phyloP scores from a whole-genome alignment of 306 rosid genomes.

The Quercus glauca region DNA sequence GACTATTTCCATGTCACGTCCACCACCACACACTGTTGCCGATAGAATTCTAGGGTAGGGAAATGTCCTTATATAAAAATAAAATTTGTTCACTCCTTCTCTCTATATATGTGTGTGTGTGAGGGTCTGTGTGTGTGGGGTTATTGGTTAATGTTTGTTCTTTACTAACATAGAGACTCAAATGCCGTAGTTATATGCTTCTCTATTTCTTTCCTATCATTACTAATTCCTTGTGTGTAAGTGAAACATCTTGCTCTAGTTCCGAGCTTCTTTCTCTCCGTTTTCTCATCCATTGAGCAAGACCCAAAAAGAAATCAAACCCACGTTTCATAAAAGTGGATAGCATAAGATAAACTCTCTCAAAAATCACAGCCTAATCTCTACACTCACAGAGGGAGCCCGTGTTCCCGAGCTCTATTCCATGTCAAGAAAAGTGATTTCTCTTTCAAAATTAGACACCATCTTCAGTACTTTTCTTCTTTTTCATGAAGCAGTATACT shows the following conservation, averaged over 20 bases:
- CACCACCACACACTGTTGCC: too few species aligned
- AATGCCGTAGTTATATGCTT: too few species aligned
- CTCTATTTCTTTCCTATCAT: not conserved
- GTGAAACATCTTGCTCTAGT: not conserved
- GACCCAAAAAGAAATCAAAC: constrained; percentile 13
- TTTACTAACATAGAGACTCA: not conserved
- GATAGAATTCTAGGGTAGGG: too few species aligned
- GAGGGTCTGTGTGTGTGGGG: constrained; percentile 13
- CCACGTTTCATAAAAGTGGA: constrained; percentile 15
- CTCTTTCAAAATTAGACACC: not conserved
- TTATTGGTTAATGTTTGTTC: constrained; percentile 51
- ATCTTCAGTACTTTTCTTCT: not conserved
- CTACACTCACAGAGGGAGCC: not conserved
- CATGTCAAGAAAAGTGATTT: not conserved
- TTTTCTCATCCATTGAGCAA: constrained; percentile 20
- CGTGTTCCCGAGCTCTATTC: not conserved
- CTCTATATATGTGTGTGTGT: not conserved
- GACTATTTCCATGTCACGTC: too few species aligned
- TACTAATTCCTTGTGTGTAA: not conserved
- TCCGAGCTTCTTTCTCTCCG: constrained; percentile 5
- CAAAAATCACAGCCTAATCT: constrained; percentile 8
- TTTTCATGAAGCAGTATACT: not conserved
- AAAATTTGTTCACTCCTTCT: not conserved
- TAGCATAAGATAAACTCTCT: constrained; percentile 3
- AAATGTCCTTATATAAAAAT: not conserved